Evolutionary conservation across 2,329 filamentous ascomycete genomes (phyloP), one percentile per base, ranked within the genome.

Genomic region (Leptographium radiaticola): DNA sequence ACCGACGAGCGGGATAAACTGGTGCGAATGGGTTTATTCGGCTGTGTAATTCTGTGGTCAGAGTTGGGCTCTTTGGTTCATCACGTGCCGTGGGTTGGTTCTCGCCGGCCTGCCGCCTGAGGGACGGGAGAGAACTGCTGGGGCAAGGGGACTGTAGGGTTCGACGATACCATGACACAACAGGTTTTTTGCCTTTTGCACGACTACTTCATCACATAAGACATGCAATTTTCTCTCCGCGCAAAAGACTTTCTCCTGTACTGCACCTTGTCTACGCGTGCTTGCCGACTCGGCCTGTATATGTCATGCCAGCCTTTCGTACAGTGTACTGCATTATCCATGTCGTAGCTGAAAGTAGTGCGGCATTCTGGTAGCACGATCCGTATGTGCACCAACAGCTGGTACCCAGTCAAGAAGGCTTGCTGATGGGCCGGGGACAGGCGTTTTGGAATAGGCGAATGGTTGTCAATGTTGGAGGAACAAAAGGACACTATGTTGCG

Each of bases 131-230:
- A 16, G 39, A 39, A 40, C 38, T 44, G 31, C 16, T 16, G 18
- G 50, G 33, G 42, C 25, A 52, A 42, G 38, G 45, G 20, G 45
- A 34, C 44, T 42, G 25, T 46, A 48, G 43, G 39, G 53, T 49
- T 44, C 48, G 49, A 52, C 53, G 49, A 55, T 55, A 55, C 53
- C 53, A 55, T 52, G 49, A 55, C 53, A 48, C 52, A 51, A 46
- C 40, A 55, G 18, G 33, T 33, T 31, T 33, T 46, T 40, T 36
- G 44, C 36, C 46, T 52, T 45, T 38, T 44, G 25, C 39, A 51
- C 53, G 25, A 47, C 38, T 45, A 50, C 52, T 33, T 40, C 44
- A 49, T 31, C 49, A 44, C 49, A 33, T 25, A 51, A 51, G 36
- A 43, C 34, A 40, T 49, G 48, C 48, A 43, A 12, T 18, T 34